These are phyloP conservation scores for Sparassis latifolia DNA, from an alignment of 1,284 basidiomycete genomes.

Conservation along the genomic window DNA sequence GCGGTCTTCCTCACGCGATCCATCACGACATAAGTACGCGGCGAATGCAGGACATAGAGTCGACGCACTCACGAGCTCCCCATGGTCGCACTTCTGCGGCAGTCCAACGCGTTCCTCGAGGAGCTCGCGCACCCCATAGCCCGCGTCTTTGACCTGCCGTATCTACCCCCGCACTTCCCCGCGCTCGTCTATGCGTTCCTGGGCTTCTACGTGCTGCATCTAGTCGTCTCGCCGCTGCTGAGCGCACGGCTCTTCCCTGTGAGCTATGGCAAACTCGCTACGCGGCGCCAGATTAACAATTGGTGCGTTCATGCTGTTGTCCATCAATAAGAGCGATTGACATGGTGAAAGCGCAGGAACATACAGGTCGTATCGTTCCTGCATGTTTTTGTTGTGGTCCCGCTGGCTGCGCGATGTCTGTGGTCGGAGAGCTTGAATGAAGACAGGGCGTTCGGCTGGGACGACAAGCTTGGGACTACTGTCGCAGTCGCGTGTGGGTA, in stretches of 20 bases:
- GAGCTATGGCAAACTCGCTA: conserved; percentile 34
- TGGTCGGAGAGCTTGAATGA: conserved; percentile 31
- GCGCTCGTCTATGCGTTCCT: conserved; percentile 57
- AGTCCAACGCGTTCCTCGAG: conserved; percentile 12
- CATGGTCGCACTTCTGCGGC: not conserved
- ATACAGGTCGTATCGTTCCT: conserved; percentile 52
- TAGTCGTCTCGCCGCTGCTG: conserved; percentile 42
- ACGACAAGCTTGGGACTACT: conserved; percentile 37
- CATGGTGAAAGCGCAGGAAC: conserved; percentile 19
- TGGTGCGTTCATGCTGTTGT: conserved; percentile 34
- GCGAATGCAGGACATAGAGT: no score
- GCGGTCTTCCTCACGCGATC: no score
- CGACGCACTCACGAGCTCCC: no score
- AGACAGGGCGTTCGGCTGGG: conserved; percentile 55
- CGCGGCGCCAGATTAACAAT: conserved; percentile 39
- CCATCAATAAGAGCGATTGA: not conserved
- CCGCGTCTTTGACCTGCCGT: conserved; percentile 19
- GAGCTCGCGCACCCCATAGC: conserved; percentile 18
- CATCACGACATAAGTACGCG: no score
- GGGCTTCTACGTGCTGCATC: conserved; percentile 43
- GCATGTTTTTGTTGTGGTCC: conserved; percentile 46
- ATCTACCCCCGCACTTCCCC: conserved; percentile 56
- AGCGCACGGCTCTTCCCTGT: conserved; percentile 33
- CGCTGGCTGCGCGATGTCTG: conserved; percentile 38
- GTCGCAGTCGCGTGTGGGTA: conserved; percentile 51